Evolutionary conservation across 1,139 yeast species (phyloP), one percentile per base, ranked within the genome.

Genomic region (Zygosaccharomyces sapae): DNA sequence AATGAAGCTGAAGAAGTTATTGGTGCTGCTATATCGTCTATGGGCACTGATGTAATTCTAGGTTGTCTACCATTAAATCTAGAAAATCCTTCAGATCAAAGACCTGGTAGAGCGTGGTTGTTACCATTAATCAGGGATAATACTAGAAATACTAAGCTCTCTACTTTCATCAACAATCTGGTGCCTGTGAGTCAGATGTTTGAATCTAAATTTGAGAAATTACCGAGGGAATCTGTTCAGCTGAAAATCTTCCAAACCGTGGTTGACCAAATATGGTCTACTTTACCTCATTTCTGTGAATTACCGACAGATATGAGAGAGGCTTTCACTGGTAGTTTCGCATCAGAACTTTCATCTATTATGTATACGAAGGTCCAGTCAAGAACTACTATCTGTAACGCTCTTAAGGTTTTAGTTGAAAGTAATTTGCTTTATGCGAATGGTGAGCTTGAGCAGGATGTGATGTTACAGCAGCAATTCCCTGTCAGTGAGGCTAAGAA

Each of bases 41-140:
- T 90, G 66, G 98, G 98, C 1, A 97, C 97, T 4, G 94, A 85
- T 59, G 80, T 74, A 6, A 92, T 92, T 2, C 71, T 92, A 51
- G 69, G 79, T 44, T 72, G 78, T 6, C 74, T 92, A 39, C 98
- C 98, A 7, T 74, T 92, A 62, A 88, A 90, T 61, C 74, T 92
- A 59, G 70, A 75, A 22, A 72, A 73, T 40, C 72, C 80, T 4
- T 66, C 72, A 16, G 69, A 70, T 16, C 68, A 68, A 36, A 69
- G 72, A 41, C 77, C 85, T 19, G 96, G 96, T 43, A 80, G 97
- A 66, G 97, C 97, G 43, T 92, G 97, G 97, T 64, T 92, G 58
- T 75, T 92, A 53, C 98, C 98, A 12, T 66, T 94, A 33, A 76
- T 92, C 52, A 83, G 97, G 69, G 97, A 90, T 58, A 81, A 86